Conservation (phyloP, 495 filamentous ascomycete species). For the Penicillium goetzii region DNA sequence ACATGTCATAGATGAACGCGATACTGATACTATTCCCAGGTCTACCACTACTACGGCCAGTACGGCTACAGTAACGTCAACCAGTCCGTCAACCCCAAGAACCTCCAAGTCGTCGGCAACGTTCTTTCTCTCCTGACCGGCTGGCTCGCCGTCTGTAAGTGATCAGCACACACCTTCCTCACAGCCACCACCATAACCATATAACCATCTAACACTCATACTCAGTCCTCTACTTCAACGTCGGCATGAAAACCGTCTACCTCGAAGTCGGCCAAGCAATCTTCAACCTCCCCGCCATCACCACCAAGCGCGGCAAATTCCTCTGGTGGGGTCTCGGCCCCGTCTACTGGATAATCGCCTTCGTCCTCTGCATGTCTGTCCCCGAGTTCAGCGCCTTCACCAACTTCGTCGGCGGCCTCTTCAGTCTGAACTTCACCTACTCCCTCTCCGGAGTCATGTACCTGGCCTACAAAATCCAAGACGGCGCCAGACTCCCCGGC, state of each 20-base stretch:
- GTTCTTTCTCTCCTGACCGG: slow-evolving; percentile 54
- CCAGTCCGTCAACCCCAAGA: slow-evolving; percentile 53
- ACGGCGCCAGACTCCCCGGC: slow-evolving; percentile 41
- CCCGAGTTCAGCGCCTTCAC: slow-evolving; percentile 46
- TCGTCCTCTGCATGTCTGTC: slow-evolving; percentile 50
- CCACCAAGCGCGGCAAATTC: slow-evolving; percentile 48
- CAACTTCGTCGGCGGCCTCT: slow-evolving; percentile 36
- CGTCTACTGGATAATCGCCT: slow-evolving; percentile 59
- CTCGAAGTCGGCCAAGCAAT: slow-evolving; percentile 58
- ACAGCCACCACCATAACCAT: background rate
- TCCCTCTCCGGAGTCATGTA: slow-evolving; percentile 49
- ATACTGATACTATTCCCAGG: slow-evolving; percentile 15
- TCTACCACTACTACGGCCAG: slow-evolving; percentile 61
- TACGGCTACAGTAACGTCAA: slow-evolving; percentile 51
- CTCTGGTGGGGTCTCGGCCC: slow-evolving; percentile 56
- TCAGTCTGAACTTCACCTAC: slow-evolving; percentile 52
- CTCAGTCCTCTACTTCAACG: slow-evolving; percentile 51
- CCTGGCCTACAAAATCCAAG: slow-evolving; percentile 46
- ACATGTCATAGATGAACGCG: background rate
- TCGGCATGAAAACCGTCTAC: slow-evolving; percentile 66
- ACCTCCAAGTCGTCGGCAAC: slow-evolving; percentile 59
- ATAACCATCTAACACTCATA: background rate
- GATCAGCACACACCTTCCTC: background rate
- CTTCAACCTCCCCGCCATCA: slow-evolving; percentile 52
- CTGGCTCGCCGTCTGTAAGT: slow-evolving; percentile 50